Conservation (phyloP, 768 basidiomycete species). For the Collybiopsis confluens region DNA sequence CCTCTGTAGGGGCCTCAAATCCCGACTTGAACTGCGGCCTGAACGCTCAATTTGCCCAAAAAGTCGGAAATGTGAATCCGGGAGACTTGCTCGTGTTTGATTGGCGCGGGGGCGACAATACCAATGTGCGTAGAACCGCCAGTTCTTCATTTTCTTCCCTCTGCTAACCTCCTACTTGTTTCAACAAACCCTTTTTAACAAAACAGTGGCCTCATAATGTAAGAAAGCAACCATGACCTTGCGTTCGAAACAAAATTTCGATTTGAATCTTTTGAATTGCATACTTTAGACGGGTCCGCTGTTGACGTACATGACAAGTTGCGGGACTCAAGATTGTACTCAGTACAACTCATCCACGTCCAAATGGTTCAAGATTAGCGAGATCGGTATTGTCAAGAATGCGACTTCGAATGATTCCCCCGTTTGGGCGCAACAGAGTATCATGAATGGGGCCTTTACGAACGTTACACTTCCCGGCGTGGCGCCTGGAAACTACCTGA, state of each 20-base stretch:
- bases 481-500: slow-evolving; percentile 64
- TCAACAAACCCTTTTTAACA: too few species aligned
- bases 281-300: slow-evolving; percentile 53
- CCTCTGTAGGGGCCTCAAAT: slow-evolving; percentile 31
- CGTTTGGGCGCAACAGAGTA: slow-evolving; percentile 2
- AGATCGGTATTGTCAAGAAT: slow-evolving; percentile 38
- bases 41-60: slow-evolving; percentile 35
- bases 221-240: too few species aligned
- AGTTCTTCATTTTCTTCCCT: neutral
- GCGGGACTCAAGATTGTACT: slow-evolving; percentile 52
- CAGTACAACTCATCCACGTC: slow-evolving; percentile 54
- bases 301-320: slow-evolving; percentile 71
- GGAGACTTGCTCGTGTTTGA: slow-evolving; percentile 39
- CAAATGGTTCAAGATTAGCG: slow-evolving; percentile 72
- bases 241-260: too few species aligned
- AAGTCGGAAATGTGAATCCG: slow-evolving; percentile 42
- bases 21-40: slow-evolving; percentile 43
- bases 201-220: slow-evolving; percentile 6
- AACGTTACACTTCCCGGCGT: slow-evolving; percentile 50
- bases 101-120: slow-evolving; percentile 37
- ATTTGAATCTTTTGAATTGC: too few species aligned
- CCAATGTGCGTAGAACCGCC: slow-evolving; percentile 13
- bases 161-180: too few species aligned
- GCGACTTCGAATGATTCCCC: slow-evolving; percentile 14
- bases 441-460: slow-evolving; percentile 38